Evolutionary conservation across 495 filamentous ascomycete genomes (phyloP), one percentile per base, ranked within the genome.

Genomic region (Cercophora sp.): DNA sequence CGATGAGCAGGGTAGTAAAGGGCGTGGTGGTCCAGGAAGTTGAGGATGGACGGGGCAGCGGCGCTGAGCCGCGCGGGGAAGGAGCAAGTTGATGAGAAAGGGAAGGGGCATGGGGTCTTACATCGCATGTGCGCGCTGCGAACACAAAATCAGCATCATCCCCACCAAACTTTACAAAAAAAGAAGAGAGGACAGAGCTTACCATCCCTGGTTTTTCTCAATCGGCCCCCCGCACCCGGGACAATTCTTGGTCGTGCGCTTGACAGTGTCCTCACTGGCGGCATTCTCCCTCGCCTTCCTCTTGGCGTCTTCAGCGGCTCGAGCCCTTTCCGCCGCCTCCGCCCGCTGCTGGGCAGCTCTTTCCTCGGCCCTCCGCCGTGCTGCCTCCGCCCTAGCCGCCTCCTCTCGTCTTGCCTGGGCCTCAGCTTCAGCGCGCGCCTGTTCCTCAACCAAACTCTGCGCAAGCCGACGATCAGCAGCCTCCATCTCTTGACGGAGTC

Each of bases 121-220:
- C 40, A 43, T 16, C 18, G 20, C 40, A 43, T 43, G 1, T 25
- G 20, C 6, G 40, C 40, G 20, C 40, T 43, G 40, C 20, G 24
- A 43, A 43, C 15, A 22, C 8, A 16, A 43, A 43, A 22, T 43
- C 40, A 43, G 40, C 22, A 16, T 9, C 40, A 19, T 8, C 20
- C 24, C 3, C 2, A 10, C 8, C 3, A 6, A 22, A 13, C n/a
- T 19, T 16, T n/a, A n/a, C n/a, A n/a, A n/a, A n/a, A n/a, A n/a
- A 22, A 8, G 22, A 22, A 5, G 2, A 22, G 1, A 2, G 5
- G 20, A 13, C 2, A 20, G 39, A 18, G 4, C 18, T 5, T 0
- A 43, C 40, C 40, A 25, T 43, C 40, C 40, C 13, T 43, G 6
- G 11, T 43, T 43, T 22, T 43, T 43, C 11, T 43, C 40, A 43